Evolutionary conservation across 2,329 filamentous ascomycete species (phyloP).

Genomic region (Polytolypa hystricis): DNA sequence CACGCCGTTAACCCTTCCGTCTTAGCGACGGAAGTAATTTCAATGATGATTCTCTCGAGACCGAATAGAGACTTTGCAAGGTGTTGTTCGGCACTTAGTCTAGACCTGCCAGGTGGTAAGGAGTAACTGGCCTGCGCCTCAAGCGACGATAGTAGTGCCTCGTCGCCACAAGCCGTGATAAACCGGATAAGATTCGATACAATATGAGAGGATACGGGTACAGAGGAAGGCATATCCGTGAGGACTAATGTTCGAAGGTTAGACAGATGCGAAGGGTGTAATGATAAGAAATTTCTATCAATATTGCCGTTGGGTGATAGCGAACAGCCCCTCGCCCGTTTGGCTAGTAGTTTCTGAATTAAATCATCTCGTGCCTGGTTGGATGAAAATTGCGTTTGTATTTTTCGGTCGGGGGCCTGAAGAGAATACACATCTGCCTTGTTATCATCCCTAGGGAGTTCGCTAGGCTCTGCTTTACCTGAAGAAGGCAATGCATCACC

Average conservation of each 20-base stretch:
- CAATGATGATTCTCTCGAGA: constrained; percentile 44
- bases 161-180: constrained; percentile 46
- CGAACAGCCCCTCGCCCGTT: constrained; percentile 23
- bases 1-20: constrained; percentile 19
- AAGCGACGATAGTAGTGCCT: constrained; percentile 41
- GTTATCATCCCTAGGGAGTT: too few relatives aligned
- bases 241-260: constrained; percentile 45
- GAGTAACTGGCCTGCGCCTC: constrained; percentile 47
- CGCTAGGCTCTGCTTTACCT: too few relatives aligned
- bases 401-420: too few relatives aligned
- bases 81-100: constrained; percentile 38
- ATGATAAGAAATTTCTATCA: constrained; percentile 20
- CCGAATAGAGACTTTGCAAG: constrained; percentile 44
- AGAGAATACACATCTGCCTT: too few relatives aligned
- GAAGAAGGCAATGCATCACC: too few relatives aligned
- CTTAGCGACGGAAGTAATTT: constrained; percentile 34
- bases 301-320: constrained; percentile 20
- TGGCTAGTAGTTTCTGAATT: constrained; percentile 29
- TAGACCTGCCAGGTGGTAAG: constrained; percentile 45
- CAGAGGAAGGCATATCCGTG: constrained; percentile 43
- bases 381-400: constrained; percentile 14
- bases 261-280: constrained; percentile 47
- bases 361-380: constrained; percentile 18
- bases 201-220: constrained; percentile 31
- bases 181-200: constrained; percentile 40